Percentiles rank a stretch among this genome's conserved stretches.
Conservation (phyloP, 306 rosid species). For the Chamaecrista fasciculata region DNA sequence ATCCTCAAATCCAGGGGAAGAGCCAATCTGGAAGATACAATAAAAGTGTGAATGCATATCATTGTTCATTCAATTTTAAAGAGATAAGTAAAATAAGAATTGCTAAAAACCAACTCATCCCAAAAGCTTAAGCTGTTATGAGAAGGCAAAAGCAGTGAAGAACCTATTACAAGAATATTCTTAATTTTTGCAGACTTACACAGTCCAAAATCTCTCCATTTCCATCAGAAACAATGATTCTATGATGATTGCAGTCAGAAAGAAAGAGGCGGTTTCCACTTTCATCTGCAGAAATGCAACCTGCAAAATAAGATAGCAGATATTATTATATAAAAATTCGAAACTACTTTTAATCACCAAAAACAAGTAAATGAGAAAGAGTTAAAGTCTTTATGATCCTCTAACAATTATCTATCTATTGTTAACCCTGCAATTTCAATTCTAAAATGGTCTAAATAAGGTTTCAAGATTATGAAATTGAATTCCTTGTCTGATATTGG, state of each 20-base stretch:
- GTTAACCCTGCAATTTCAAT: not conserved
- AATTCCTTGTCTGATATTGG: not conserved
- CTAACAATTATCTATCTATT: not conserved
- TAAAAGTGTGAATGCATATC: not conserved
- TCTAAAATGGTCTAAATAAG: slow-evolving; percentile 8
- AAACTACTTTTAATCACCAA: slow-evolving; percentile 14
- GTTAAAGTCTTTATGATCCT: not conserved
- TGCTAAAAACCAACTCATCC: not conserved
- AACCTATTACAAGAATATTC: slow-evolving; percentile 25
- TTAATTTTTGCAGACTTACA: slow-evolving; percentile 55
- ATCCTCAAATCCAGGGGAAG: slow-evolving; percentile 93
- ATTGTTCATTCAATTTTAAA: slow-evolving; percentile 1
- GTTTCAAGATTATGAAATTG: slow-evolving; percentile 9
- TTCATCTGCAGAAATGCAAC: slow-evolving; percentile 80
- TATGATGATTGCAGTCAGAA: slow-evolving; percentile 89
- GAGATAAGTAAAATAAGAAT: not conserved
- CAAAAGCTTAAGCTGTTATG: not conserved
- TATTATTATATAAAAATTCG: slow-evolving; percentile 16
- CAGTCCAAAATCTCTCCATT: slow-evolving; percentile 73
- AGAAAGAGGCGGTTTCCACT: slow-evolving; percentile 61
- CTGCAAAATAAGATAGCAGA: slow-evolving; percentile 45
- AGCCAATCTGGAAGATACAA: slow-evolving; percentile 69
- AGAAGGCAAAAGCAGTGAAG: not conserved
- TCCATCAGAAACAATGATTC: slow-evolving; percentile 65
- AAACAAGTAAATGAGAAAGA: not conserved